Base-by-base conservation (phyloP, 306 rosid genomes). In the Echinosophora koreensis region DNA sequence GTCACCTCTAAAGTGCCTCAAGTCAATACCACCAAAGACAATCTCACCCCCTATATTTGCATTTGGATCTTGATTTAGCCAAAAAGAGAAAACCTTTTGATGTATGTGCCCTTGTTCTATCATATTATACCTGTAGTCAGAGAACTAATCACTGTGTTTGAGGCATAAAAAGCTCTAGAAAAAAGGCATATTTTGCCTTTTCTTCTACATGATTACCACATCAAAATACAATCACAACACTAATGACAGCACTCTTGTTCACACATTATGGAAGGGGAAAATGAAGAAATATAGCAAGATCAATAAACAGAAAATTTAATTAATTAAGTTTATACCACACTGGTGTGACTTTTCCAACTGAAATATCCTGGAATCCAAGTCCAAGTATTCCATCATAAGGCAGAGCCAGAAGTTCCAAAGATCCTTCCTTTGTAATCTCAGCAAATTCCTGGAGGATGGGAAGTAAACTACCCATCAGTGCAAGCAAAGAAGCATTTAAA, bases 21-120 rank as follows among this genome's bases (percentile, higher is more conserved):
- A 80, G 62, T 89, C 92, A 81, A 86, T 64, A 62, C 97, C 97
- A 65, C 97, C 97, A 78, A 85, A 85, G 66, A 85, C 70, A 78
- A 85, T 78, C 82, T 85, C 88, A 69, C 88, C 88, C 39, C 88
- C 86, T 52, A 83, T 44, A 46, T 85, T n/a, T 50, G 47, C 78
- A 74, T 16, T 12, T 39, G 86, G 79, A 5, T 82, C 77, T 17
- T 65, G 68, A 75, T 79, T 82, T 55, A 85, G 60, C 86, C 88
- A 85, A 74, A 85, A 46, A 16, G 88, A 82, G 76, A 85, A 82
- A 41, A 85, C 5, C 65, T 66, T 58, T 69, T 79, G 63, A 5
- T 5, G 8, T 50, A 82, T 58, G 1, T 39, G 69, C 17, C 69
- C 83, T 74, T 82, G 86, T 35, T 82, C 67, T 22, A 85, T 69